Percentiles rank a stretch among this genome's conserved stretches.
These are phyloP conservation scores for Xerocomellus intermedius DNA, from an alignment of 768 basidiomycete species.

Conservation along the genomic window DNA sequence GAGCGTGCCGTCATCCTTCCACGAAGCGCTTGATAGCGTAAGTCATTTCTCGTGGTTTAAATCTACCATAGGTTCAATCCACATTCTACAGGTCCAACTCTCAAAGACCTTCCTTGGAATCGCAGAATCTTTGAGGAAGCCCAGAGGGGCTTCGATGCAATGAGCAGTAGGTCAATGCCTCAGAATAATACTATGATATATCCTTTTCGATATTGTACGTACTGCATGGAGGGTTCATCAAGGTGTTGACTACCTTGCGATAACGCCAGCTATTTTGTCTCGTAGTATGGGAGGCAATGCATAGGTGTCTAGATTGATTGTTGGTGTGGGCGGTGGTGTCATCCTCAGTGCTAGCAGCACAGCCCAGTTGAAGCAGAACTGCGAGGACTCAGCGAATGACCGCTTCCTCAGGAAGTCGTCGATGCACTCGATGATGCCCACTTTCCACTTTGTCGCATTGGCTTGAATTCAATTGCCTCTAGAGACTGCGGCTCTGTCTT, in stretches of 20 bases:
- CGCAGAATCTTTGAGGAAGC: constrained; percentile 54
- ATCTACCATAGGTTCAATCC: neutral
- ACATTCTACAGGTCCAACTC: constrained; percentile 41
- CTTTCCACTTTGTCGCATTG: too few relatives aligned
- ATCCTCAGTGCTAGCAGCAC: too few relatives aligned
- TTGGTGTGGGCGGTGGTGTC: too few relatives aligned
- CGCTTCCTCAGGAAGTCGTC: too few relatives aligned
- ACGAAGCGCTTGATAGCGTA: constrained; percentile 51
- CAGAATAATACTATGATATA: neutral
- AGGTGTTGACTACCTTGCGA: neutral
- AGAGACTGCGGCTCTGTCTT: too few relatives aligned
- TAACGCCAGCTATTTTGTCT: neutral
- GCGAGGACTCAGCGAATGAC: too few relatives aligned
- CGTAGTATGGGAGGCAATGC: neutral
- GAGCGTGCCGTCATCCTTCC: constrained; percentile 43
- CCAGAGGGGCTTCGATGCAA: constrained; percentile 46
- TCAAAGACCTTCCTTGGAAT: constrained; percentile 55
- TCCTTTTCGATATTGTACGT: neutral
- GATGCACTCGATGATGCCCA: too few relatives aligned
- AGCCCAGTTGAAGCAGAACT: too few relatives aligned
- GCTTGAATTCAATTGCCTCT: too few relatives aligned
- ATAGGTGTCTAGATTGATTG: too few relatives aligned
- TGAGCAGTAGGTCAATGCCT: neutral
- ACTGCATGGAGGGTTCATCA: neutral
- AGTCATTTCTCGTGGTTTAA: constrained; percentile 3